A percentile compares a stretch with the other conserved stretches of the same genome.
phyloP scores from a whole-genome alignment of 2,329 filamentous ascomycete genomes.

The Tolypocladium tropicale region DNA sequence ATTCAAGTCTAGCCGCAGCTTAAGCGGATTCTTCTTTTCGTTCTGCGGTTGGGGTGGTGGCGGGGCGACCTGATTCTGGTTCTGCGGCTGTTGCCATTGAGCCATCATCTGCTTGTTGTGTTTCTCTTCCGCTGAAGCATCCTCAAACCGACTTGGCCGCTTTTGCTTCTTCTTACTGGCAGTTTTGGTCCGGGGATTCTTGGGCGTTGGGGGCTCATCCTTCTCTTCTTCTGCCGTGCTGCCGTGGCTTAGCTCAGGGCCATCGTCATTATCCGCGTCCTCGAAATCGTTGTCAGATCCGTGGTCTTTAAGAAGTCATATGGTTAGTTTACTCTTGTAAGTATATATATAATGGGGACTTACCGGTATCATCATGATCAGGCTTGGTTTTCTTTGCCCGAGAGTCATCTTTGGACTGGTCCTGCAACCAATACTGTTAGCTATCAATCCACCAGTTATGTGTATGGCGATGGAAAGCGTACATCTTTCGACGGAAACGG shows the following conservation, averaged over 20 bases:
- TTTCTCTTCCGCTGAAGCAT: slow-evolving; percentile 4
- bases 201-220: slow-evolving; percentile 2
- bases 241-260: slow-evolving; percentile 3
- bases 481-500: not conserved
- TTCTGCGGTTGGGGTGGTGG: slow-evolving; percentile 13
- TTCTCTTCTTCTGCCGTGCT: slow-evolving; percentile 9
- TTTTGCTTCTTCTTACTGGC: slow-evolving; percentile 3
- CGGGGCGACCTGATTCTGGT: slow-evolving; percentile 12
- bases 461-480: not conserved
- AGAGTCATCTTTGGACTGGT: not conserved
- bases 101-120: slow-evolving; percentile 11
- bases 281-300: slow-evolving; percentile 2
- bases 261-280: slow-evolving; percentile 6
- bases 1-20: slow-evolving; percentile 60
- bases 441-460: no score
- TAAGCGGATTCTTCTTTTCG: slow-evolving; percentile 49
- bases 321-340: no score
- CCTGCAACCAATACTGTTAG: not conserved
- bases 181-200: not conserved
- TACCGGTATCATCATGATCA: not conserved
- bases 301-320: not conserved
- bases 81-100: slow-evolving; percentile 17
- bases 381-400: not conserved
- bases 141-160: not conserved
- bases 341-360: no score